phyloP scores from a whole-genome alignment of 2,329 filamentous ascomycete species.

The Hymenoscyphus infarciens region DNA sequence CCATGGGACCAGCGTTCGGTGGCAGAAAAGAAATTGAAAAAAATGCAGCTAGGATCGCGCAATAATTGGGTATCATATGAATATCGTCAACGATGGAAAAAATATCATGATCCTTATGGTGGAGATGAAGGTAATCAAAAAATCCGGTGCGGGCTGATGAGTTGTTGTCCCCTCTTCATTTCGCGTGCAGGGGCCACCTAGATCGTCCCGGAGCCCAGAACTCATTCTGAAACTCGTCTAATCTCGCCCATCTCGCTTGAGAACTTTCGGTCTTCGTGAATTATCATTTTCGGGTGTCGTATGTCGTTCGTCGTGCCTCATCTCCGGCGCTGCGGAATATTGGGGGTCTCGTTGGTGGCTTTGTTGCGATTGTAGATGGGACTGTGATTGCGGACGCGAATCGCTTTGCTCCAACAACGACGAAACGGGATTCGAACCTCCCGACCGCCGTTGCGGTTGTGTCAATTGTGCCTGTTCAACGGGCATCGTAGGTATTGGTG shows the following conservation, averaged over 20 bases:
- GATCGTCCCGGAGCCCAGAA: constrained; percentile 8
- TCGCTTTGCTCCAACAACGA: constrained; percentile 33
- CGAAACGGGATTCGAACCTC: constrained; percentile 31
- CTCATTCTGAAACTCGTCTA: constrained; percentile 31
- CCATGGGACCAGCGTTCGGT: neutral
- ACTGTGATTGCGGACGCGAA: constrained; percentile 23
- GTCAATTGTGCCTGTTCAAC: constrained; percentile 14
- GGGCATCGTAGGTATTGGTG: constrained; percentile 20
- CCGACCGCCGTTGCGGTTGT: constrained; percentile 28
- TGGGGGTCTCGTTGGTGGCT: constrained; percentile 22
- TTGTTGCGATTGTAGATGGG: constrained; percentile 26
- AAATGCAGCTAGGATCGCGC: constrained; percentile 13
- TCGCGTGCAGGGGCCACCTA: constrained; percentile 16
- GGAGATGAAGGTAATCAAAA: constrained; percentile 16
- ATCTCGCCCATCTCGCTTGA: constrained; percentile 35
- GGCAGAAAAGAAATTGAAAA: constrained; percentile 1
- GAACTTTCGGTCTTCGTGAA: constrained; percentile 22
- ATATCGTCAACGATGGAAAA: constrained; percentile 20
- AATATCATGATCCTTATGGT: constrained; percentile 5
- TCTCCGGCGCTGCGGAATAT: constrained; percentile 29
- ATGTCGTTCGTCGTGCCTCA: constrained; percentile 32
- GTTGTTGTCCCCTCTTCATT: constrained; percentile 22
- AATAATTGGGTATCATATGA: constrained; percentile 28
- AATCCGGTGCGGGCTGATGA: constrained; percentile 9
- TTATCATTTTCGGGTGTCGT: constrained; percentile 27